phyloP scores from a whole-genome alignment of 1,284 basidiomycete genomes.

The Fereydounia khargensis region DNA sequence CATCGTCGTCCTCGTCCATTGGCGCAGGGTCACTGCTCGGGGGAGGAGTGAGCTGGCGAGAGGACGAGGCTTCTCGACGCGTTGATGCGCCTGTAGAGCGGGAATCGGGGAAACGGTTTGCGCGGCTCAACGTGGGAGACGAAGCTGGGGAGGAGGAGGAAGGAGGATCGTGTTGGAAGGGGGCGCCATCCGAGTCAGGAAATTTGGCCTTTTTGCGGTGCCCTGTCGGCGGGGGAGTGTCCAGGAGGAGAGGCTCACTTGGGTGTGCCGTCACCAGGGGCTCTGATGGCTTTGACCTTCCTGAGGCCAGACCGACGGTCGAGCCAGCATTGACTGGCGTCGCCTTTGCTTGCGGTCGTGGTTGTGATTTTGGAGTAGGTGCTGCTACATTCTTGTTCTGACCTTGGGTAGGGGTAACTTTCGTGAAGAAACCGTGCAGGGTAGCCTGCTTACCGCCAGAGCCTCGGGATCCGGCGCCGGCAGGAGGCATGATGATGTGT shows the following conservation, averaged over 20 bases:
- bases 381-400: not conserved
- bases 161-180: not conserved
- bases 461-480: too few species aligned
- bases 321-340: not conserved
- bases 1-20: slow-evolving; percentile 21
- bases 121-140: not conserved
- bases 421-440: slow-evolving; percentile 42
- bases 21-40: slow-evolving; percentile 18
- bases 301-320: not conserved
- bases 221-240: slow-evolving; percentile 1
- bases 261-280: not conserved
- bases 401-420: slow-evolving; percentile 7
- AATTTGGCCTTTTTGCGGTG: not conserved
- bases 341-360: not conserved
- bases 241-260: not conserved
- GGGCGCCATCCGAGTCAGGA: not conserved
- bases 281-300: not conserved
- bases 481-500: too few species aligned
- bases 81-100: not conserved
- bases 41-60: slow-evolving; percentile 27
- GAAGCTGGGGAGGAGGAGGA: not conserved
- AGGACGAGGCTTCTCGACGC: slow-evolving; percentile 5
- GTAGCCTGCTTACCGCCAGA: slow-evolving; percentile 32
- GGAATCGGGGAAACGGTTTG: not conserved
- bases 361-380: not conserved